Evolutionary conservation across 805 yeast genomes (phyloP), one percentile per base, ranked within the genome.

Genomic region (Novakomyces olei): DNA sequence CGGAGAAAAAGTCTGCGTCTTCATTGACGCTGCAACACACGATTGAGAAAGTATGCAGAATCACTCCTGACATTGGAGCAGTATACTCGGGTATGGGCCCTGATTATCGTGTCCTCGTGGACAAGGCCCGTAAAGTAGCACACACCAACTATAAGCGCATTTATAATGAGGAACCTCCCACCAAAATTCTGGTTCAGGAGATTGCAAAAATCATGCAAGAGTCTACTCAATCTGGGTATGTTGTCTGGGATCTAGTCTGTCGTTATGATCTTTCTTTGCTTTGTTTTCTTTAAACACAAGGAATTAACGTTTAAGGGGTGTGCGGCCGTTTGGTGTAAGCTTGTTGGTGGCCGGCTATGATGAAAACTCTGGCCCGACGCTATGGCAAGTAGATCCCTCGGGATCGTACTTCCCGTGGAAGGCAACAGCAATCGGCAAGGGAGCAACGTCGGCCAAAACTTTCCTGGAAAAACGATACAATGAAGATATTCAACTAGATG

Each of bases 61-160:
- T 88, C 46, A 81, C 98, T 4, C 96, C 98, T 24, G 81, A 88
- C 50, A 77, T 85, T 44, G 98, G 95, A 36, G 80, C 88, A 65
- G 83, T 92, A 3, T 88, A 88, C 55, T 66, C 93, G 5, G 99
- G 99, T 14, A 83, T 88, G 96, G 96, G 96, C 17, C 98, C 99
- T 15, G 99, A 88, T 53, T 88, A 77, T 60, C 67, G 99, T 41
- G 92, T 88, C 10, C 65, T 88, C 22, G 80, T 83, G 32, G 96
- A 88, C 57, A 76, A 76, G 53, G 80, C 96, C 7, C 70, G 99
- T 46, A 83, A 80, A 54, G 72, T 77, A 37, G 78, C 95, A 28
- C 96, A 88, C 53, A 72, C 94, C 15, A 68, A 75, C 48, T 88
- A 88, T 57, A 83, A 85, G 58, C 69, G 93, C 50, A 63, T 83